Evolutionary conservation across 2,329 filamentous ascomycete species (phyloP).

Genomic region (Penicillium verrucosum): DNA sequence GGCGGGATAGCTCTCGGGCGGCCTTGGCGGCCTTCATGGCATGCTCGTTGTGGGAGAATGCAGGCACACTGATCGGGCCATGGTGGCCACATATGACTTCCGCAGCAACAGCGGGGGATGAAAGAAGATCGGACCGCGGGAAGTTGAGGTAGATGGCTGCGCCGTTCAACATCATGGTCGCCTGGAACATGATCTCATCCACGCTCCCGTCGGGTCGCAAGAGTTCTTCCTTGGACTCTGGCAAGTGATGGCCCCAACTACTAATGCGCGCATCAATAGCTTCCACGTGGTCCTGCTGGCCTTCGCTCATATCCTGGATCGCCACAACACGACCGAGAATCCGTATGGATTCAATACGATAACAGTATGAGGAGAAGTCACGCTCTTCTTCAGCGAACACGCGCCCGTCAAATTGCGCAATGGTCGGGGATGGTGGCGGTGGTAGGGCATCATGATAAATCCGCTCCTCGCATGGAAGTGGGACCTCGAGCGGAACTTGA

Average conservation of each 20-base stretch:
- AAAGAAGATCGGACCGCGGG: conserved; percentile 69
- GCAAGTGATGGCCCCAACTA: conserved; percentile 79
- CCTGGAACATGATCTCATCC: conserved; percentile 91
- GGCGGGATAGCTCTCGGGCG: conserved; percentile 72
- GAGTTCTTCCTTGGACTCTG: conserved; percentile 66
- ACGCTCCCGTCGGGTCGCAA: conserved; percentile 67
- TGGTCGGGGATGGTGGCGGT: conserved; percentile 58
- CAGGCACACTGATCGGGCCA: conserved; percentile 38
- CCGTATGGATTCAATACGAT: conserved; percentile 75
- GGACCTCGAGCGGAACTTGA: conserved; percentile 66
- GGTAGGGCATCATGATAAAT: conserved; percentile 53
- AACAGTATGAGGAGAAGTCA: conserved; percentile 77
- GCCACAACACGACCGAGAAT: conserved; percentile 73
- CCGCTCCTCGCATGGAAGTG: conserved; percentile 78
- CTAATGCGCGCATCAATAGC: conserved; percentile 57
- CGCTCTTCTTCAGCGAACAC: conserved; percentile 68
- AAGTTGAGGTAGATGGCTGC: conserved; percentile 73
- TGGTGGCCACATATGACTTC: conserved; percentile 48
- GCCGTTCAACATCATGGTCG: conserved; percentile 69
- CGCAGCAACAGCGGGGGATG: conserved; percentile 48
- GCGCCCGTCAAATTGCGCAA: conserved; percentile 73
- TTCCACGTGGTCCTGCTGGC: conserved; percentile 56
- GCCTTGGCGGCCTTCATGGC: conserved; percentile 77
- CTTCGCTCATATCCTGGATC: conserved; percentile 37
- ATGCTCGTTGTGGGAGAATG: conserved; percentile 51